Base-by-base conservation (phyloP, 75 land plant species). In the Selaginella moellendorffii region DNA sequence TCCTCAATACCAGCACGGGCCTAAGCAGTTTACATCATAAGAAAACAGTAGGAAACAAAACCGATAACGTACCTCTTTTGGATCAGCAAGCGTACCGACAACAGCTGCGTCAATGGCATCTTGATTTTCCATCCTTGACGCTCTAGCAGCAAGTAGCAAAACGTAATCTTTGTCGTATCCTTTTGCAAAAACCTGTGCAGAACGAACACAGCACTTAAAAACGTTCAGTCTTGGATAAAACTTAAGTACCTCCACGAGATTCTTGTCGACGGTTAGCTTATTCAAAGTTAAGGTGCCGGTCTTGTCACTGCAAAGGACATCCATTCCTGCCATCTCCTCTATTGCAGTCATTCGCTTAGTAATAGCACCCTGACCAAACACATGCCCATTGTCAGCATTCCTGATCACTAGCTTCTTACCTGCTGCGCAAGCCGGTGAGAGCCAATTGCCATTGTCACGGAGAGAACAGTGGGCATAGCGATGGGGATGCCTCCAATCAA, bases 271-370 rank as follows among this genome's bases (percentile, higher is more conserved):
- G 5, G 89, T 81, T 10, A 91, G 88, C 65, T 87, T 87, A 71
- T 91, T 91, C 54, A 91, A 31, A 14, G 97, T 91, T 36, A 91
- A 66, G 10, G 97, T 91, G 56, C 97, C 97, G 23, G 97, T 91
- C 61, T 91, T 91, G 74, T 90, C 96, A 66, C 91, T 86, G 67
- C 96, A 90, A 24, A 90, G 80, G 1, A 90, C 91, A 75, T 90
- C 96, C 96, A 89, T 85, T 30, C 97, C 97, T 1, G 97, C 97
- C 97, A 90, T 90, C 62, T 90, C 97, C 68, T 92, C 97, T 30
- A 92, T 92, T 25, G 97, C 97, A 26, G 97, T 92, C 97, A 92
- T 92, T 59, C 97, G 73, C 74, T 92, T 92, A 14, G 95, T 87
- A 58, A 92, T 92, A 29, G 97, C 97, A 56, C 97, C 97, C 95